Evolutionary conservation across 2,329 filamentous ascomycete species (phyloP), one percentile per base, ranked within the genome.

Genomic region (Hypoxylon sp.): DNA sequence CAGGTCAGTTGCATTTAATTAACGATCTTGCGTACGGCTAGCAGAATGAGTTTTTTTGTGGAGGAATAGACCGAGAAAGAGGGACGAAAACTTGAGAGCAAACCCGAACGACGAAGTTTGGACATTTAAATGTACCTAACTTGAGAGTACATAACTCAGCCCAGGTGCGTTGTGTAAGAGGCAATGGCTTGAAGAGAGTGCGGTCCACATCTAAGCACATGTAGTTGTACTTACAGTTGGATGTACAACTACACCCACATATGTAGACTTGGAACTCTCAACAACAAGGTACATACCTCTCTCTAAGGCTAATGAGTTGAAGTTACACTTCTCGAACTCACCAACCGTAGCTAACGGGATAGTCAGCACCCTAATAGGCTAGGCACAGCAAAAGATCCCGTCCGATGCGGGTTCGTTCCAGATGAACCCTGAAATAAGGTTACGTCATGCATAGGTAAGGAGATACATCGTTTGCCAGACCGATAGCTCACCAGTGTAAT

Each of bases 1-100:
- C 49, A 66, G 56, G 49, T 50, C 57, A 23, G 69, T 68, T 52
- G 71, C 73, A 75, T 75, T 73, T 60, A 62, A 53, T 68, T 60
- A 32, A 36, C 34, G 45, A 59, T 64, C 25, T 64, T 64, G 36
- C 43, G 57, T 48, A 51, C 17, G 36, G 41, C 23, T 59, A 59
- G 43, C 14, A 36, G 45, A 64, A 38, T 55, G 51, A 13, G 21
- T 51, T 11, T 48, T 23, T 57, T 49, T 53, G 51, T 45, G 38
- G 23, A 59, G 17, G 21, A 49, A 58, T 10, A 43, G 9, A 56
- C 9, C 25, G 60, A 61, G 56, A 34, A 57, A 30, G 48, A 51
- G 34, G 28, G 52, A 36, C 36, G 25, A 55, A 60, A 65, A 66
- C 28, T 51, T n/a, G 17, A 61, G 46, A 60, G 53, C 52, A 64